phyloP scores from a whole-genome alignment of 2,329 filamentous ascomycete species.

The Boeremia exigua region DNA sequence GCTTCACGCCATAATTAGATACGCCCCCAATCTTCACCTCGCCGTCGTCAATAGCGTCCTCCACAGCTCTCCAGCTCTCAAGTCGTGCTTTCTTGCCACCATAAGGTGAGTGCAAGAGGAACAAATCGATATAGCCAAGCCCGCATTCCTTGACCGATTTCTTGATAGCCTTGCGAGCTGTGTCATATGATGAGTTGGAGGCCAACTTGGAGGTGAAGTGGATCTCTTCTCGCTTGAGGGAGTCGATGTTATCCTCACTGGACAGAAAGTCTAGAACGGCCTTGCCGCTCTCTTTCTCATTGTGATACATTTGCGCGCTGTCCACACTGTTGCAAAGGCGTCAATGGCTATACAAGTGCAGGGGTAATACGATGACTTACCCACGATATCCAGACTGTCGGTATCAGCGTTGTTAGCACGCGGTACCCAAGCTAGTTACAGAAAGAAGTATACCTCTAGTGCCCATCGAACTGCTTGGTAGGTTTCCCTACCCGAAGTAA shows the following conservation, averaged over 20 bases:
- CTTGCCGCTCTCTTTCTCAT: constrained; percentile 72
- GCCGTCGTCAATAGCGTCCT: constrained; percentile 75
- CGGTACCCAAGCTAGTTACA: constrained; percentile 12
- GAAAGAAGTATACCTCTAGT: constrained; percentile 55
- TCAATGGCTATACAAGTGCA: constrained; percentile 29
- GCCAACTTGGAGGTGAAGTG: constrained; percentile 83
- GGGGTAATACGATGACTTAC: constrained; percentile 31
- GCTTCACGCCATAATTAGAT: constrained; percentile 77
- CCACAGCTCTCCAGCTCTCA: constrained; percentile 77
- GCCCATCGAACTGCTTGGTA: constrained; percentile 63
- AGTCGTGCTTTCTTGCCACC: constrained; percentile 71
- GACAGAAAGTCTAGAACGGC: constrained; percentile 67
- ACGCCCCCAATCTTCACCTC: constrained; percentile 76
- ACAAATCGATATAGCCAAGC: constrained; percentile 78
- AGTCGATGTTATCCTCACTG: constrained; percentile 54
- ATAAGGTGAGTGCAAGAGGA: constrained; percentile 80
- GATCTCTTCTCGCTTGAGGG: constrained; percentile 69
- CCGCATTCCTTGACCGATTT: constrained; percentile 69
- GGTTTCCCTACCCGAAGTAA: constrained; percentile 69
- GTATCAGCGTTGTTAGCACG: constrained; percentile 24
- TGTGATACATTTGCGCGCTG: constrained; percentile 69
- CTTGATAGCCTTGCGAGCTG: constrained; percentile 69
- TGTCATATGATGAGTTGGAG: constrained; percentile 70
- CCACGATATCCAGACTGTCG: constrained; percentile 55
- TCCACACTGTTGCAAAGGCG: constrained; percentile 53